Conservation (phyloP, 805 yeast genomes). For the Pichia manshurica region DNA sequence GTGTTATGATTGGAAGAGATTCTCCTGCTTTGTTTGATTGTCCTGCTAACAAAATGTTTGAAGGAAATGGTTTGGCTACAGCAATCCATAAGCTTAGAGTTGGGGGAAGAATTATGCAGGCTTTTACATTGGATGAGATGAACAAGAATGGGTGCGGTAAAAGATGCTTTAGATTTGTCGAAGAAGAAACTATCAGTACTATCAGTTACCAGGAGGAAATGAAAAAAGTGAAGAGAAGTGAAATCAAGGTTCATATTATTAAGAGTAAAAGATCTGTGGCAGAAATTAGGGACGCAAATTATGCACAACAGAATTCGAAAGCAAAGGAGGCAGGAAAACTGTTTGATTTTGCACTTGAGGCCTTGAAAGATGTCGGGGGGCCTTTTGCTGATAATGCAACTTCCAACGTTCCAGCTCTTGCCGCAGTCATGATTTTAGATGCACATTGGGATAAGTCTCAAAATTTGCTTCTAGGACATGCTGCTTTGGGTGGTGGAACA, state of each 20-base stretch:
- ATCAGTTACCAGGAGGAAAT: conserved; percentile 40
- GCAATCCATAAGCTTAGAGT: conserved; percentile 72
- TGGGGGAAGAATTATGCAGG: conserved; percentile 85
- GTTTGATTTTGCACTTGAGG: conserved; percentile 75
- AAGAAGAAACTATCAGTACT: conserved; percentile 53
- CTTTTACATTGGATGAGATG: conserved; percentile 90
- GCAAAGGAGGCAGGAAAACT: conserved; percentile 73
- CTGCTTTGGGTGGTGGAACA: conserved; percentile 89
- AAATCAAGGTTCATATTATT: conserved; percentile 75
- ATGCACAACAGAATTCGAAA: conserved; percentile 78
- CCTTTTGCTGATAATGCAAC: conserved; percentile 38
- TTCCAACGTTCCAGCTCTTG: conserved; percentile 51
- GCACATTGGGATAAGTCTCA: conserved; percentile 68
- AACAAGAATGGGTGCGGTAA: conserved; percentile 68
- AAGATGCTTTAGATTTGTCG: conserved; percentile 69
- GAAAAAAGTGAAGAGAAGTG: conserved; percentile 37
- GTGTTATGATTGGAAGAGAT: conserved; percentile 70
- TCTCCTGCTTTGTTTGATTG: conserved; percentile 68
- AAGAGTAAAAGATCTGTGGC: conserved; percentile 59
- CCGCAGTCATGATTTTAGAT: conserved; percentile 82
- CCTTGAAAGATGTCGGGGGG: conserved; percentile 50
- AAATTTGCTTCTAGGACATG: conserved; percentile 71
- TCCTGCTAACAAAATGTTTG: conserved; percentile 47
- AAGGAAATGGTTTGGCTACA: conserved; percentile 60
- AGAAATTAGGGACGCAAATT: conserved; percentile 69